Evolutionary conservation across 805 yeast species (phyloP), one percentile per base, ranked within the genome.

Genomic region (Zygosaccharomyces rouxii): DNA sequence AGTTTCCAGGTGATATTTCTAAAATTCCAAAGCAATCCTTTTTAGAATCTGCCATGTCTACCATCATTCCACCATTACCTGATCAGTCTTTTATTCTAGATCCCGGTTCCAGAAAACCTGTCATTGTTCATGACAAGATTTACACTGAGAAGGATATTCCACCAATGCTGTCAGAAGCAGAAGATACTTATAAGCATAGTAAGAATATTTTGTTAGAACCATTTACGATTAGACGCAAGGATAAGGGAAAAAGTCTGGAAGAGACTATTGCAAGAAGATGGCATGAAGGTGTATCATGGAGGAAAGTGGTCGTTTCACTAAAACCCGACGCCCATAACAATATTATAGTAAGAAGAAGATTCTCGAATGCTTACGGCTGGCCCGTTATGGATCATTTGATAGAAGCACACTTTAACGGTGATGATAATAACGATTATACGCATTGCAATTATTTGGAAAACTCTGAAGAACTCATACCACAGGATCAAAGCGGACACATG

Each of bases 351-450:
- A 67, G 94, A 54, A 71, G 90, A 58, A 67, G 83, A 47, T 84
- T 84, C 66, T 75, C 87, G 1, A 86, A 86, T 68, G 94, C 92
- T 0, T 86, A 81, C 66, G 95, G 95, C 1, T 86, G 95, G 95
- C 81, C 79, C 0, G 87, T 85, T 0, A 70, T 86, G 41, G 89
- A 85, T 50, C 94, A 62, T 47, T 60, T 86, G 51, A 77, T 83
- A 1, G 70, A 72, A 11, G 73, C 76, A 43, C 94, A 86, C 69
- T 86, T 86, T 63, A 60, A 43, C 28, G 58, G 56, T 9, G 47
- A 49, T 16, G 54, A 45, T 28, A 44, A 35, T n/a, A 59, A 57
- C 11, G 44, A 30, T n/a, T 19, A 11, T 7, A 21, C 14, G 28
- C 28, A 41, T 19, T 29, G 29, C 44, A 35, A 41, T 29, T 41